phyloP scores from a whole-genome alignment of 108 stramenopile species.

The Pseudonitzschia multiseries region DNA sequence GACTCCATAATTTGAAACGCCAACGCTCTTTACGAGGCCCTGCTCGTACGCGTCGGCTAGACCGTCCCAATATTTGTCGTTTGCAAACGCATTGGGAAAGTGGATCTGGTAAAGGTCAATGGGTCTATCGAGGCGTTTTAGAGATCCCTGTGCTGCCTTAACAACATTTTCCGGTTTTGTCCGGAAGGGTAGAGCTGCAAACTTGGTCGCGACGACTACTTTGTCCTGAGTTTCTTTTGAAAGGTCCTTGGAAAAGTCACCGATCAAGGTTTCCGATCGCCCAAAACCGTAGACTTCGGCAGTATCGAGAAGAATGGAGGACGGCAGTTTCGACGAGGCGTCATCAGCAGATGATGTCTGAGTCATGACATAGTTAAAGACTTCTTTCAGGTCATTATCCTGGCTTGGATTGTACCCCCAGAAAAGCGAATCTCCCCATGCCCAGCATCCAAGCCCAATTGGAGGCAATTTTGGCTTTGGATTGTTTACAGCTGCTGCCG shows the following conservation, averaged over 20 bases:
- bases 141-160: slow-evolving; percentile 68
- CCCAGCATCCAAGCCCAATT: slow-evolving; percentile 81
- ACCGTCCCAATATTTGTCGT: slow-evolving; percentile 81
- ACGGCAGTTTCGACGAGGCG: background rate
- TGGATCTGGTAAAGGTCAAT: slow-evolving; percentile 90
- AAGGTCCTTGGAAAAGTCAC: slow-evolving; percentile 44
- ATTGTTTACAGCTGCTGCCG: background rate
- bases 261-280: slow-evolving; percentile 67
- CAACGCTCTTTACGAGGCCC: slow-evolving; percentile 66
- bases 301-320: slow-evolving; percentile 69
- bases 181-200: slow-evolving; percentile 79
- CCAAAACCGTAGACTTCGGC: slow-evolving; percentile 87
- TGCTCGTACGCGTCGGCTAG: slow-evolving; percentile 60
- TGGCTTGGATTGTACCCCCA: slow-evolving; percentile 82
- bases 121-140: slow-evolving; percentile 55
- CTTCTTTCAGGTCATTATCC: slow-evolving; percentile 57
- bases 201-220: slow-evolving; percentile 77
- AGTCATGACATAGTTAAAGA: slow-evolving; percentile 60
- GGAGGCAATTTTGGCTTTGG: slow-evolving; percentile 35
- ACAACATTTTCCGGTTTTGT: slow-evolving; percentile 63
- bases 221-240: slow-evolving; percentile 22
- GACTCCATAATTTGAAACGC: slow-evolving; percentile 73
- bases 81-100: slow-evolving; percentile 69
- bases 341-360: slow-evolving; percentile 1
- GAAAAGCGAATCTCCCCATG: slow-evolving; percentile 84